Evolutionary conservation across 2,329 filamentous ascomycete genomes (phyloP), one percentile per base, ranked within the genome.

Genomic region (Neonectria ditissima): DNA sequence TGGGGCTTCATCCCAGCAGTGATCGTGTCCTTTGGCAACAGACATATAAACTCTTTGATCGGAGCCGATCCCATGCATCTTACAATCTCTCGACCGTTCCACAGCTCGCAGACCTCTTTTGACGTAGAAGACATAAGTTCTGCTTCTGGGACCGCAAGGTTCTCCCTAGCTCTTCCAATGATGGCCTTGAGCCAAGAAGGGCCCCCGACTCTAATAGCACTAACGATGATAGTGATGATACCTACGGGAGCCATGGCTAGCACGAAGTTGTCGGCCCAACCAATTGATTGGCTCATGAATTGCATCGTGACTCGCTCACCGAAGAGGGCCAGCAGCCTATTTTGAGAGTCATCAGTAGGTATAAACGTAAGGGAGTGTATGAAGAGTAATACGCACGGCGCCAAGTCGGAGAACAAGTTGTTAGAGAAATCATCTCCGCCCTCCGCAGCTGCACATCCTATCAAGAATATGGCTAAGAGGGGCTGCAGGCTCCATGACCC

Each of bases 311-410:
- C 56, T 2, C 39, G 26, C 6, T 53, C 56, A 9, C 56, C 47
- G 11, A 59, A 59, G n/a, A 59, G 34, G 7, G 56, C 56, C 13
- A 52, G 18, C 4, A 59, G 14, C 4, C 56, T 59, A 16, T 26
- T 3, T 4, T 16, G n/a, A 28, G 8, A 4, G 2, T 2, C 5
- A 16, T 48, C 8, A 48, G 10, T 3, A 16, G 2, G 4, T 32
- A n/a, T 5, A 4, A 4, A 10, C 8, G 11, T 5, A 10, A 5
- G 14, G 14, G 16, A 41, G 9, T 4, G 4, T 8, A 18, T 5
- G 32, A 14, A 37, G 11, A n/a, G 10, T 3, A 14, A 4, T 7
- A 44, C 55, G 1, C 51, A 58, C 45, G 55, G 45, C 2, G 45
- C 34, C 7, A 58, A 6, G 32, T 58, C 45, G 2, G 55, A 20